A percentile compares a stretch with the other conserved stretches of the same genome.
Conservation (phyloP, 2,329 filamentous ascomycete species). For the Elsinoe arachidis region DNA sequence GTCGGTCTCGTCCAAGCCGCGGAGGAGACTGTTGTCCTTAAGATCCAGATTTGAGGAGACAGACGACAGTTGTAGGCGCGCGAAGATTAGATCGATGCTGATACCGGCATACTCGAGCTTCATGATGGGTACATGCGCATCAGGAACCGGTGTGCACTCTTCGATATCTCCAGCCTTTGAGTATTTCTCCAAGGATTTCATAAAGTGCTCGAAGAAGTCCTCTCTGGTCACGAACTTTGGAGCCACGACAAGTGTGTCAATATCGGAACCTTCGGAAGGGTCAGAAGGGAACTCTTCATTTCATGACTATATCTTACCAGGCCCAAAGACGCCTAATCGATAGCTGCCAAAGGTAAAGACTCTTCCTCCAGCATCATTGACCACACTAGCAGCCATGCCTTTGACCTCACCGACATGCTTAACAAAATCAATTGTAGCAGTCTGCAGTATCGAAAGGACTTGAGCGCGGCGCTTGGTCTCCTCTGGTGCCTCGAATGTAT, state of each 20-base stretch:
- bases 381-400: constrained; percentile 63
- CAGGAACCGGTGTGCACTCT: constrained; percentile 75
- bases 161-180: constrained; percentile 70
- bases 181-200: constrained; percentile 67
- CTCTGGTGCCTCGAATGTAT: constrained; percentile 78
- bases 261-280: constrained; percentile 65
- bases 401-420: constrained; percentile 67
- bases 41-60: constrained; percentile 56
- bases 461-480: constrained; percentile 72
- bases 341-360: constrained; percentile 97
- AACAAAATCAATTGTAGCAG: constrained; percentile 79
- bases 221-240: constrained; percentile 81
- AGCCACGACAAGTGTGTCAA: constrained; percentile 87
- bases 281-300: neutral
- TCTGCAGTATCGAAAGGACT: constrained; percentile 68
- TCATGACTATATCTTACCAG: constrained; percentile 39
- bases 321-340: constrained; percentile 84
- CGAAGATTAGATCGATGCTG: constrained; percentile 80
- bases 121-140: constrained; percentile 93
- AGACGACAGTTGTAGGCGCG: constrained; percentile 34
- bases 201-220: constrained; percentile 88
- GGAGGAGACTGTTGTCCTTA: constrained; percentile 73
- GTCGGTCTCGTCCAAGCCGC: constrained; percentile 78
- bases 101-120: constrained; percentile 88
- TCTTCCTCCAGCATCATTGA: constrained; percentile 80